Conservation (phyloP, 2,329 filamentous ascomycete species). For the Cercospora canescens region DNA sequence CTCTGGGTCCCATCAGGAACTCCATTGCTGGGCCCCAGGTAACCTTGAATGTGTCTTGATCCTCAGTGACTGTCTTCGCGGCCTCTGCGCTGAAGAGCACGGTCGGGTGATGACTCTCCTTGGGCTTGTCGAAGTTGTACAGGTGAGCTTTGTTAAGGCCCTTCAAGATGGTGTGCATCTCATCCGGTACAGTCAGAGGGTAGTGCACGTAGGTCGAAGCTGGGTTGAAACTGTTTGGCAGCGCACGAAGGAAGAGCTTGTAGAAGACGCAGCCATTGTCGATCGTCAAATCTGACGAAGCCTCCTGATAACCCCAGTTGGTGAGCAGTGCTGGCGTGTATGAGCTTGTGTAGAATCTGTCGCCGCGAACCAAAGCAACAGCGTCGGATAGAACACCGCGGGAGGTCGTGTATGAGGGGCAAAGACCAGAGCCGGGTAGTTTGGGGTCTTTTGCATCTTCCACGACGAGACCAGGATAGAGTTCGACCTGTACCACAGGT, state of each 20-base stretch:
- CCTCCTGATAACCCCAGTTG: constrained; percentile 51
- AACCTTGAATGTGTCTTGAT: constrained; percentile 48
- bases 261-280: constrained; percentile 54
- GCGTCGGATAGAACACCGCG: constrained; percentile 62
- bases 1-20: constrained; percentile 46
- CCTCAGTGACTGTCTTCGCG: constrained; percentile 44
- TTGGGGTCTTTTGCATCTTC: constrained; percentile 57
- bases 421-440: constrained; percentile 54
- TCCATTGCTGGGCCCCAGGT: constrained; percentile 49
- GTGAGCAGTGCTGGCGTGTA: constrained; percentile 40
- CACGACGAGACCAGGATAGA: constrained; percentile 68
- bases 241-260: constrained; percentile 52
- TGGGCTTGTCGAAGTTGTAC: constrained; percentile 41
- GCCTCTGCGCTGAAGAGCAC: constrained; percentile 49
- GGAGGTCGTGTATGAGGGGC: constrained; percentile 55
- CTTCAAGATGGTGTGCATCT: constrained; percentile 47
- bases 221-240: constrained; percentile 51
- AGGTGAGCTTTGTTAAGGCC: constrained; percentile 43
- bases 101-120: constrained; percentile 33
- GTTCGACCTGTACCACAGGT: constrained; percentile 50
- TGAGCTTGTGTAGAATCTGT: constrained; percentile 58
- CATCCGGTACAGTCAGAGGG: constrained; percentile 49
- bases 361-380: constrained; percentile 58
- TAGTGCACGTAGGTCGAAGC: constrained; percentile 54
- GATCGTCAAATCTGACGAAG: constrained; percentile 44